These are phyloP conservation scores for Lactifluus subvellereus DNA, from an alignment of 768 basidiomycete genomes.

Conservation along the genomic window DNA sequence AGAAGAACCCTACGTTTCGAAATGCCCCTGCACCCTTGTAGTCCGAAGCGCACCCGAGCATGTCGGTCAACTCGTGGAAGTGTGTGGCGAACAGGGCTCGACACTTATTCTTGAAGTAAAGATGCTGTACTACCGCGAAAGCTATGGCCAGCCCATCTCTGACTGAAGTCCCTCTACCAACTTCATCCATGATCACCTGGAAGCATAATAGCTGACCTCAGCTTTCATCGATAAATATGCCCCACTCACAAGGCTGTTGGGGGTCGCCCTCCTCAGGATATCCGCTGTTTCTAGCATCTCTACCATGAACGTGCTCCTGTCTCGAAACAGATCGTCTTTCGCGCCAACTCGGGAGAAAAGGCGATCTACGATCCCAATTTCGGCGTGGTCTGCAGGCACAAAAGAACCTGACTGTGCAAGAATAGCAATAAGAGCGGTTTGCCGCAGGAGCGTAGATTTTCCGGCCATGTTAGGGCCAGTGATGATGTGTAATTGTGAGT, in stretches of 20 bases:
- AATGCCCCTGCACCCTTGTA: slow-evolving; percentile 44
- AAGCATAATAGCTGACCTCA: slow-evolving; percentile 5
- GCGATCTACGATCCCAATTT: slow-evolving; percentile 81
- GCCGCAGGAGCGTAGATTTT: slow-evolving; percentile 90
- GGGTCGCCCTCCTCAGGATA: slow-evolving; percentile 79
- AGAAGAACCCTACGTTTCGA: slow-evolving; percentile 72
- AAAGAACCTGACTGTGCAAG: slow-evolving; percentile 91
- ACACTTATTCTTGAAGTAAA: slow-evolving; percentile 63
- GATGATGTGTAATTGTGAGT: slow-evolving; percentile 70
- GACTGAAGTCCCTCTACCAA: slow-evolving; percentile 93
- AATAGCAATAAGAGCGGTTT: slow-evolving; percentile 83
- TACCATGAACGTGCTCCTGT: slow-evolving; percentile 97
- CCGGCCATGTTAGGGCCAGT: slow-evolving; percentile 97
- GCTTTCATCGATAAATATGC: neutral
- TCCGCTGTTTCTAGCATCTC: slow-evolving; percentile 94
- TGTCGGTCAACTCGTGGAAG: slow-evolving; percentile 87
- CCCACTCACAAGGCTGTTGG: slow-evolving; percentile 65
- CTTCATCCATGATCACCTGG: slow-evolving; percentile 99
- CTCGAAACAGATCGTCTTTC: slow-evolving; percentile 89
- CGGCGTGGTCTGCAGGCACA: slow-evolving; percentile 81
- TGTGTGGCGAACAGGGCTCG: slow-evolving; percentile 97
- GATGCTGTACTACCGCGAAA: slow-evolving; percentile 82
- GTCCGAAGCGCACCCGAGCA: slow-evolving; percentile 59
- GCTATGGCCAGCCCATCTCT: slow-evolving; percentile 92
- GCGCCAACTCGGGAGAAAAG: slow-evolving; percentile 95